A percentile compares a stretch with the other conserved stretches of the same genome.
phyloP scores from a whole-genome alignment of 257 asterid species.

The Jacaranda copaia region DNA sequence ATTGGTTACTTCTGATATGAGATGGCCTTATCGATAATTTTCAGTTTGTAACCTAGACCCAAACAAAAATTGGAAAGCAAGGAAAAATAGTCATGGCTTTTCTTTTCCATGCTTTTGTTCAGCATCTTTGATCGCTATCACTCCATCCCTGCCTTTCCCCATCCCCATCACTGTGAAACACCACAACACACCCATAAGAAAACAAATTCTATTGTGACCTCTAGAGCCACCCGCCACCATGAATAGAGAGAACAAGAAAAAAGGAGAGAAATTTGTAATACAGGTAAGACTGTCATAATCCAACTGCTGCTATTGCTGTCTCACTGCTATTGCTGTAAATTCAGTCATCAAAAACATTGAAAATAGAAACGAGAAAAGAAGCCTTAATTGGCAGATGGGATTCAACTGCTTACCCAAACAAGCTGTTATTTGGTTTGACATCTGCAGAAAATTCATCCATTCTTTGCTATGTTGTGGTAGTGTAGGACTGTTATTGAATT shows the following conservation, averaged over 20 bases:
- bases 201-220: constrained; percentile 1
- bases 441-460: background rate
- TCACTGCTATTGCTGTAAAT: constrained; percentile 6
- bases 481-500: background rate
- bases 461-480: background rate
- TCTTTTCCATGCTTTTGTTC: background rate
- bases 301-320: background rate
- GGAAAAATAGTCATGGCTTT: background rate
- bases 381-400: background rate
- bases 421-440: background rate
- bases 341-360: background rate
- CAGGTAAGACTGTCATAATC: background rate
- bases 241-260: background rate
- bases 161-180: constrained; percentile 4
- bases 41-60: no score
- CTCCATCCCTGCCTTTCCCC: constrained; percentile 1
- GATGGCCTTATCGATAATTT: background rate
- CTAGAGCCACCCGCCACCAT: background rate
- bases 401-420: background rate
- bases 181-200: background rate
- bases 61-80: background rate
- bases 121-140: constrained; percentile 25
- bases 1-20: constrained; percentile 6
- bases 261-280: background rate
- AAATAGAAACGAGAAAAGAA: background rate